Conservation (phyloP, 208 protist species). For the Giardia muris region DNA sequence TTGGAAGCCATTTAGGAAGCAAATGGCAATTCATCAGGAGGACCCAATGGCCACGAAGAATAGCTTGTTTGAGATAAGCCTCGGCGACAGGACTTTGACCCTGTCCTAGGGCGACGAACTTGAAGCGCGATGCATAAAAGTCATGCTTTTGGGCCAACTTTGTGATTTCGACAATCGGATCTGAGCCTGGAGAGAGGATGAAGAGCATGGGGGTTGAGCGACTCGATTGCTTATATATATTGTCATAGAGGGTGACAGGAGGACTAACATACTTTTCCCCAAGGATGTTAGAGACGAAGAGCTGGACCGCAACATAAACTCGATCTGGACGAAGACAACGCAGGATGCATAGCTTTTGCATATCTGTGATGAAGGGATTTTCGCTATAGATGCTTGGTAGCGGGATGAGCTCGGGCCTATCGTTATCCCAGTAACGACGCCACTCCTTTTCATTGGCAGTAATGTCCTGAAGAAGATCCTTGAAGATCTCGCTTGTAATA, state of each 20-base stretch:
- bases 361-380: slow-evolving; percentile 41
- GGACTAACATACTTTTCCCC: slow-evolving; percentile 71
- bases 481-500: slow-evolving; percentile 54
- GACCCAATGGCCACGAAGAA: slow-evolving; percentile 84
- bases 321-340: slow-evolving; percentile 83
- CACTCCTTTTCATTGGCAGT: slow-evolving; percentile 56
- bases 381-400: slow-evolving; percentile 50
- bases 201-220: slow-evolving; percentile 80
- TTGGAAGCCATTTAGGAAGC: slow-evolving; percentile 82
- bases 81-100: slow-evolving; percentile 82
- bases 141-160: slow-evolving; percentile 75
- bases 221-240: slow-evolving; percentile 74
- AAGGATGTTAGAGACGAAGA: slow-evolving; percentile 73
- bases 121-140: slow-evolving; percentile 61
- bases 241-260: slow-evolving; percentile 75
- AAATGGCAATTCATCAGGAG: slow-evolving; percentile 80
- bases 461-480: slow-evolving; percentile 54
- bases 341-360: slow-evolving; percentile 77
- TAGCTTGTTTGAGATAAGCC: slow-evolving; percentile 72
- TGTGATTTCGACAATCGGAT: slow-evolving; percentile 83
- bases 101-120: slow-evolving; percentile 83
- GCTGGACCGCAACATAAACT: slow-evolving; percentile 67
- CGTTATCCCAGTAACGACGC: slow-evolving; percentile 65
- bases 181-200: slow-evolving; percentile 85
- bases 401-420: slow-evolving; percentile 69